phyloP scores from a whole-genome alignment of 352 stramenopile genomes.

The Pythium folliculosum region DNA sequence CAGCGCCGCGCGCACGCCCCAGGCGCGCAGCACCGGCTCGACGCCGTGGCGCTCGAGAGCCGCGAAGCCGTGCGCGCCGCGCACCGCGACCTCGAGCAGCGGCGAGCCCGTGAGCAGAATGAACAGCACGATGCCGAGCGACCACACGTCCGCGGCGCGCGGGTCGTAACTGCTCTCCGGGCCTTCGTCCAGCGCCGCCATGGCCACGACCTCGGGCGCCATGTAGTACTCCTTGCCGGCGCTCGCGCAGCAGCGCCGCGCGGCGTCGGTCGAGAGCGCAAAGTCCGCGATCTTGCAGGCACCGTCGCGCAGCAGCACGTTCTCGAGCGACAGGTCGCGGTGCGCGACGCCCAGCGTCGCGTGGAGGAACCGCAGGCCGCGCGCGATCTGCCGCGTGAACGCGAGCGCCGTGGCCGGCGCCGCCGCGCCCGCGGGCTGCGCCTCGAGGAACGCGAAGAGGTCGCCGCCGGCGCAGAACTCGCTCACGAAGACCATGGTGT shows the following conservation, averaged over 20 bases:
- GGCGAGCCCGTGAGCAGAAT: slow-evolving; percentile 28
- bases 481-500: slow-evolving; percentile 26
- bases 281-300: slow-evolving; percentile 59
- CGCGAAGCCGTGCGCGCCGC: slow-evolving; percentile 3
- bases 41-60: slow-evolving; percentile 11
- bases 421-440: neutral
- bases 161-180: slow-evolving; percentile 11
- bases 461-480: slow-evolving; percentile 28
- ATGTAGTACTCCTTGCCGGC: slow-evolving; percentile 37
- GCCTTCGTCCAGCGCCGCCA: neutral
- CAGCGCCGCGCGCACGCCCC: slow-evolving; percentile 17
- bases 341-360: slow-evolving; percentile 39
- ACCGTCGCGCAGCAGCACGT: slow-evolving; percentile 40
- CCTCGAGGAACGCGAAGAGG: slow-evolving; percentile 11
- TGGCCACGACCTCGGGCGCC: slow-evolving; percentile 34
- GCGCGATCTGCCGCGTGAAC: slow-evolving; percentile 1
- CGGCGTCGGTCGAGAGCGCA: slow-evolving; percentile 40
- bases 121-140: slow-evolving; percentile 26
- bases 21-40: slow-evolving; percentile 18
- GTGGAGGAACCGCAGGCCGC: slow-evolving; percentile 34
- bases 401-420: neutral
- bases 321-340: slow-evolving; percentile 59
- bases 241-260: slow-evolving; percentile 23
- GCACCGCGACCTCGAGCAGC: slow-evolving; percentile 21
- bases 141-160: slow-evolving; percentile 23